Evolutionary conservation across 192 early-diverging fungal genomes (phyloP).

Genomic region (Backusella morwellensis): DNA sequence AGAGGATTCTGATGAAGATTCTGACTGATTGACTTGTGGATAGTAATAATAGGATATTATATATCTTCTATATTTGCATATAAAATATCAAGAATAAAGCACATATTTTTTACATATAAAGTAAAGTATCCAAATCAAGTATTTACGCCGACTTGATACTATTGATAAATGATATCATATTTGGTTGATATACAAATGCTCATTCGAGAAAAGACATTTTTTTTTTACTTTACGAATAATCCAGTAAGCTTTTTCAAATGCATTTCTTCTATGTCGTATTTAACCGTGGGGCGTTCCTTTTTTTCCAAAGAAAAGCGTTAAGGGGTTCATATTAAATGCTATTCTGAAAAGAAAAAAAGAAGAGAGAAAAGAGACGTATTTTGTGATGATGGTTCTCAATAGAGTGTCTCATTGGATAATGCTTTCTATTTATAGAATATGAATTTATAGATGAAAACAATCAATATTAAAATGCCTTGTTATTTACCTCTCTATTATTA

Average conservation of each 20-base stretch:
- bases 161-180: not conserved
- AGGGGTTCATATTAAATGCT: not conserved
- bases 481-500: too few relatives aligned
- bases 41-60: not conserved
- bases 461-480: not conserved
- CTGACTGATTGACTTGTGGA: slow-evolving; percentile 2
- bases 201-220: not conserved
- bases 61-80: not conserved
- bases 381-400: not conserved
- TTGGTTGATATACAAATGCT: not conserved
- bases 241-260: not conserved
- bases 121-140: not conserved
- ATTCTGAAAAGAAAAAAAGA: slow-evolving; percentile 5
- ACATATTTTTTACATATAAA: too few relatives aligned
- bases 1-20: slow-evolving; percentile 64
- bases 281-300: not conserved
- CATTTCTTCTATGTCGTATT: not conserved
- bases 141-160: not conserved
- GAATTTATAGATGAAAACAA: not conserved
- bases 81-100: not conserved
- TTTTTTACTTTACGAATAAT: not conserved
- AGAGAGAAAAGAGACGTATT: not conserved
- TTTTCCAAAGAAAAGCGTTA: not conserved
- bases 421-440: not conserved
- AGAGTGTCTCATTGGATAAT: not conserved